These are phyloP conservation scores for Rhodamnia argentea DNA, from an alignment of 345 rosid genomes.

Conservation along the genomic window DNA sequence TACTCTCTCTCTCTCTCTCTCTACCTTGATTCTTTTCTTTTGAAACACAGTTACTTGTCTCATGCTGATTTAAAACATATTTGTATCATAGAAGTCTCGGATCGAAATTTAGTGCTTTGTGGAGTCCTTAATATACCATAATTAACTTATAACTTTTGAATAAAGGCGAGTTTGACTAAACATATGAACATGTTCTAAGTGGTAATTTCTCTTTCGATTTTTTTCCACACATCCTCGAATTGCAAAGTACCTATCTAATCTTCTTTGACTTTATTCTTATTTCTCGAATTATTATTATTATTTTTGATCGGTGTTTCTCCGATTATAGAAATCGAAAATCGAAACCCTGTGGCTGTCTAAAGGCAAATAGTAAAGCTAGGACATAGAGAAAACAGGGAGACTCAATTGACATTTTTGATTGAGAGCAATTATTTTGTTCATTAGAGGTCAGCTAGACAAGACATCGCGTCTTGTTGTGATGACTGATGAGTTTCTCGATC, in stretches of 20 bases:
- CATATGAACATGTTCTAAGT: neutral
- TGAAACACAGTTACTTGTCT: neutral
- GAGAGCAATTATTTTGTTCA: neutral
- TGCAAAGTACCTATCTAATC: neutral
- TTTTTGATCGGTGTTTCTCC: neutral
- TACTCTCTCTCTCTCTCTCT: neutral
- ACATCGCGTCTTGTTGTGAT: neutral
- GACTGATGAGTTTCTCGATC: neutral
- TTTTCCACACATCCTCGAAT: no score
- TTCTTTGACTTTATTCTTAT: neutral
- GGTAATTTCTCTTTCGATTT: neutral
- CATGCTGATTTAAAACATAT: neutral
- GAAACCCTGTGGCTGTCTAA: neutral
- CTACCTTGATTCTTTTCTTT: neutral
- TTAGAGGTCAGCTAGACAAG: neutral
- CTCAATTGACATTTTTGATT: neutral
- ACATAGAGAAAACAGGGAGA: neutral
- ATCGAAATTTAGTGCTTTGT: neutral
- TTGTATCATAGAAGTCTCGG: neutral
- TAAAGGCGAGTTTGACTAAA: neutral
- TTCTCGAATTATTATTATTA: neutral
- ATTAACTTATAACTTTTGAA: rapidly evolving
- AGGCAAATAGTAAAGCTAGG: neutral
- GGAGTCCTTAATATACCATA: neutral
- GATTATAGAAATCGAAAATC: neutral